Evolutionary conservation across 2,329 filamentous ascomycete genomes (phyloP).

Genomic region (Curvularia verruculosa): DNA sequence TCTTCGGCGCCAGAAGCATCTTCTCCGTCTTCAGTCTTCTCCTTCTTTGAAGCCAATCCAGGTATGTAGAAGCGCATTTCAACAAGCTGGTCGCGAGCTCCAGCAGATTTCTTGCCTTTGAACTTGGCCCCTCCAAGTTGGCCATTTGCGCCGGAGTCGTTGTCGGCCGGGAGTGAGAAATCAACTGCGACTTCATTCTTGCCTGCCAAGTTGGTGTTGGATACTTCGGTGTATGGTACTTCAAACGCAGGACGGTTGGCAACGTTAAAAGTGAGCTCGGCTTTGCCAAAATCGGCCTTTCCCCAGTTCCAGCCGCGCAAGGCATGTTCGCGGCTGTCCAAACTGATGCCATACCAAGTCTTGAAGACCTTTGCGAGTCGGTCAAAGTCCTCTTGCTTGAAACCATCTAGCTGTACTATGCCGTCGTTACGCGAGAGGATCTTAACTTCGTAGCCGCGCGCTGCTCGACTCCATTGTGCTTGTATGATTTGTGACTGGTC

Average conservation of each 20-base stretch:
- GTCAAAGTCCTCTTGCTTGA: slow-evolving; percentile 92
- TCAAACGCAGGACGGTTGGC: slow-evolving; percentile 97
- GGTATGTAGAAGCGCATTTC: slow-evolving; percentile 99
- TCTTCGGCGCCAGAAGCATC: slow-evolving; percentile 61
- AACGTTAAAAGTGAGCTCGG: slow-evolving; percentile 94
- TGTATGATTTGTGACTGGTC: slow-evolving; percentile 83
- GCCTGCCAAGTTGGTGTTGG: slow-evolving; percentile 95
- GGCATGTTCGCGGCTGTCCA: slow-evolving; percentile 93
- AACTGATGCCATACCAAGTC: slow-evolving; percentile 93
- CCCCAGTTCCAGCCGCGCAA: slow-evolving; percentile 99
- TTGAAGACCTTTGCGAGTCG: slow-evolving; percentile 92
- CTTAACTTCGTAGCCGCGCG: slow-evolving; percentile 92
- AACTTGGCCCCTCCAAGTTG: slow-evolving; percentile 73
- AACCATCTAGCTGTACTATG: slow-evolving; percentile 92
- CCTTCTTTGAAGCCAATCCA: slow-evolving; percentile 74
- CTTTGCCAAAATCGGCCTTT: slow-evolving; percentile 94
- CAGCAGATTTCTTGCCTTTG: slow-evolving; percentile 87
- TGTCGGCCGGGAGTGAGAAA: slow-evolving; percentile 77
- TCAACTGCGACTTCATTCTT: slow-evolving; percentile 98
- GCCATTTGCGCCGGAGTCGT: slow-evolving; percentile 75
- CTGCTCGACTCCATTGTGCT: slow-evolving; percentile 93
- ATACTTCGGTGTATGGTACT: slow-evolving; percentile 95
- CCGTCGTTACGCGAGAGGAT: slow-evolving; percentile 83
- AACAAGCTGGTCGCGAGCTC: slow-evolving; percentile 88
- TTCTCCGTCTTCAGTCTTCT: slow-evolving; percentile 75